Base-by-base conservation (phyloP, 352 stramenopile species). In the Aphanomyces stellatus region DNA sequence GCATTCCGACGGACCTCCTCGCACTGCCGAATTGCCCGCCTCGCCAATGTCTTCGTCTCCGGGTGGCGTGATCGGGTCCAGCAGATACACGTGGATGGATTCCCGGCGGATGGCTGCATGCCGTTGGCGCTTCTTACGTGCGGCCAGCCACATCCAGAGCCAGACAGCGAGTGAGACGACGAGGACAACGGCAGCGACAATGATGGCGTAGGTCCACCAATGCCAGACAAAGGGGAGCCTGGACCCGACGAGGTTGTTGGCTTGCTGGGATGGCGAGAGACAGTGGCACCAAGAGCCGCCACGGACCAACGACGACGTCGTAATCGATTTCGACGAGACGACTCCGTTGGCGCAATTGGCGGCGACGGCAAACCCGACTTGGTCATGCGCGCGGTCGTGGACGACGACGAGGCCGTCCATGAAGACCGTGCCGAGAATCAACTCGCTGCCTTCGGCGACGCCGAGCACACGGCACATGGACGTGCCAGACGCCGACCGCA, bases 131-230 rank as follows among this genome's bases (percentile, higher is more conserved):
- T 76, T 79, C 10, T 76, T 76, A 5, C 73, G 77, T 28, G 85
- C 82, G 66, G 71, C 81, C 5, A 67, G 13, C 48, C 62, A 79
- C 31, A 88, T 74, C 61, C 80, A 91, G 3, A 69, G 63, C 46
- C 89, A 72, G 24, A 80, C 77, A 27, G 71, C 65, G 24, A 70
- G 51, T 28, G 78, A 87, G 19, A 90, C 25, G 22, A 85, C 1
- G 56, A 92, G 86, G 33, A 92, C 48, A 17, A 79, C 71, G 37
- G 77, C 62, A 15, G 75, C 74, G 10, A 77, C 82, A 27, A 94
- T 67, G 5, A 94, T 77, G 30, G 92, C 72, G 65, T 94, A 92
- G 79, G 90, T 92, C 85, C 85, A 94, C 85, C 85, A 94, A 49
- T 85, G 72, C 85, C 85, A 94, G 70, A 90, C 91, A 78, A 84